These are phyloP conservation scores for Quercus phellos DNA, from an alignment of 331 rosid species.

Conservation along the genomic window DNA sequence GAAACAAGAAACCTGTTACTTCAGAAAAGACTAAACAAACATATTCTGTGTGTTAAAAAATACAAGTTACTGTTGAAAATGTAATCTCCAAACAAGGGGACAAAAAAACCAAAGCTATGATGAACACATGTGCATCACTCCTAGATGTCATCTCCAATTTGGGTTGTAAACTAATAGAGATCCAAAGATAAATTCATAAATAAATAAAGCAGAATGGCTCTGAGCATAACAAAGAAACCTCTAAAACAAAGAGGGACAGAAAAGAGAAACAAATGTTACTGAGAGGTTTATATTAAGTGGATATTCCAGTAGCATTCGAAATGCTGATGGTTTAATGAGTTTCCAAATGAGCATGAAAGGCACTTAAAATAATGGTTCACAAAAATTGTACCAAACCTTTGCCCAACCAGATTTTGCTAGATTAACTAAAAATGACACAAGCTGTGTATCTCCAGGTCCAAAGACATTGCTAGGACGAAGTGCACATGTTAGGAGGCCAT, in stretches of 20 bases:
- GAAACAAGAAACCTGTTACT: slow-evolving; percentile 69
- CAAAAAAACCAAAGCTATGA: slow-evolving; percentile 18
- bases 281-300: not conserved
- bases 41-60: not conserved
- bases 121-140: slow-evolving; percentile 13
- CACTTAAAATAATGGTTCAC: not conserved
- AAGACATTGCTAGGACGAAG: slow-evolving; percentile 83
- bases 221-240: not conserved
- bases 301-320: slow-evolving; percentile 1
- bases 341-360: not conserved
- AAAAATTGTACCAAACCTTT: slow-evolving; percentile 47
- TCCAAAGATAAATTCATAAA: not conserved
- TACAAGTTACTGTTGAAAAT: slow-evolving; percentile 1
- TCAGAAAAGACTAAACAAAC: slow-evolving; percentile 12
- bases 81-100: slow-evolving; percentile 8
- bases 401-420: slow-evolving; percentile 64
- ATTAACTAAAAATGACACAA: slow-evolving; percentile 53
- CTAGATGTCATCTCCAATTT: not conserved
- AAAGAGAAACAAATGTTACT: not conserved
- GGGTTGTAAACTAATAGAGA: not conserved
- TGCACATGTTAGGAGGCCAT: slow-evolving; percentile 81
- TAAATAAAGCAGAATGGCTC: not conserved
- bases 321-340: not conserved
- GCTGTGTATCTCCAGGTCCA: slow-evolving; percentile 74
- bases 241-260: not conserved